These are phyloP conservation scores for Malassezia sympodialis DNA, from an alignment of 1,284 basidiomycete species.

Conservation along the genomic window DNA sequence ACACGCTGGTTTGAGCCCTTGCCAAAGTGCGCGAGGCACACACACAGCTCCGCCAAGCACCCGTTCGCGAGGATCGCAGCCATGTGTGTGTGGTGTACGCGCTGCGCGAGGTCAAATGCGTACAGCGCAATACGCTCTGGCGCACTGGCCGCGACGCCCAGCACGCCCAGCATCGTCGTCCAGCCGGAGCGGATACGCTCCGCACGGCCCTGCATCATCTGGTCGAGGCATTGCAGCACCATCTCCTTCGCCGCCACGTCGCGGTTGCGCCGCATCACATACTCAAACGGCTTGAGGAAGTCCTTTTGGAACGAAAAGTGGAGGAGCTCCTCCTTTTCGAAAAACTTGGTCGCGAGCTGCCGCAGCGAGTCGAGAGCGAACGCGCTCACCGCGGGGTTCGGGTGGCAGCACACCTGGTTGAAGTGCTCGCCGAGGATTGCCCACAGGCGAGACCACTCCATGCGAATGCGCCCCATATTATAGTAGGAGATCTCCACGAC, in stretches of 20 bases:
- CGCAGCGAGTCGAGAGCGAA: conserved; percentile 96
- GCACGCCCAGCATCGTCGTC: conserved; percentile 98
- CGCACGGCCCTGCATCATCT: conserved; percentile 93
- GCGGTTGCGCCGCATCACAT: conserved; percentile 91
- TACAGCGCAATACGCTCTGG: conserved; percentile 82
- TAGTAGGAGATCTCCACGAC: conserved; percentile 99
- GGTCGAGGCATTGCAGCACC: conserved; percentile 95
- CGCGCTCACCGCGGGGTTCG: conserved; percentile 89
- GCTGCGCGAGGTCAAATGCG: conserved; percentile 90
- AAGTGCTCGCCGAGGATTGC: conserved; percentile 96
- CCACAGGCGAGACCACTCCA: conserved; percentile 99
- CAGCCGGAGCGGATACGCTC: conserved; percentile 95
- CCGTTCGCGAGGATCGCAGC: conserved; percentile 79
- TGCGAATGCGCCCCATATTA: conserved; percentile 95
- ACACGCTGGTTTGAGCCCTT: conserved; percentile 99
- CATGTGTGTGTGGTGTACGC: conserved; percentile 84
- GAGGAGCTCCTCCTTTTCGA: conserved; percentile 94
- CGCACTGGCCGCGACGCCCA: conserved; percentile 90
- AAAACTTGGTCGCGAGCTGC: conserved; percentile 93
- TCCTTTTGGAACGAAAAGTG: conserved; percentile 99
- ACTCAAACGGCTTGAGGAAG: conserved; percentile 94
- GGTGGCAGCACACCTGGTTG: conserved; percentile 98
- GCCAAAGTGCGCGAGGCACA: conserved; percentile 97
- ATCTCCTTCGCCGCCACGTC: conserved; percentile 93
- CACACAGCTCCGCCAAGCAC: conserved; percentile 86